Evolutionary conservation across 164 flowering plant species (phyloP).

Genomic region (Saururus chinensis): DNA sequence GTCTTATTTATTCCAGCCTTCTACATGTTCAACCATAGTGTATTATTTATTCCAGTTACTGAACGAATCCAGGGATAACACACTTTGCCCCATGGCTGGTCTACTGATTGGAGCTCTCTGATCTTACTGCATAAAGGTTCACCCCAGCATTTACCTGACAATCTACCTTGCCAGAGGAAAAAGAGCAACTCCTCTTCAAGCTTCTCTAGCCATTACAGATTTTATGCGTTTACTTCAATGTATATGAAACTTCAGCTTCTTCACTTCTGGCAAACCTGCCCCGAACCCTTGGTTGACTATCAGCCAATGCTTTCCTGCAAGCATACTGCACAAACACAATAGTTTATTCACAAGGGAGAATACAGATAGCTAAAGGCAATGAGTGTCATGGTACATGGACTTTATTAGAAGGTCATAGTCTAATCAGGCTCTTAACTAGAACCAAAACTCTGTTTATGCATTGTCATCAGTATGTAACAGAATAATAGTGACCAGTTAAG

Average conservation of each 20-base stretch:
- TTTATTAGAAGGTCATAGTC: no score
- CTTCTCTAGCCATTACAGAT: background rate
- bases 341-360: background rate
- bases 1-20: background rate
- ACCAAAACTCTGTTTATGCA: no score
- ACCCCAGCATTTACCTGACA: no score
- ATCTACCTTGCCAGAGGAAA: background rate
- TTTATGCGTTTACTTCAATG: background rate
- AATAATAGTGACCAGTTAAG: no score
- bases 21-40: background rate
- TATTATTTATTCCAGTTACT: background rate
- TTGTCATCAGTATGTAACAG: no score
- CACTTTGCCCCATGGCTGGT: background rate
- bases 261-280: constrained; percentile 96
- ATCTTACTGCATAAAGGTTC: background rate
- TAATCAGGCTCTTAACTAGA: no score
- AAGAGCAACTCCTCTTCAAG: background rate
- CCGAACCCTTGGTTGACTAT: constrained; percentile 93
- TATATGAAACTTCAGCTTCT: constrained; percentile 34
- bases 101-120: background rate
- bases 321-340: constrained; percentile 68
- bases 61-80: background rate
- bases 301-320: constrained; percentile 97
- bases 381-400: no score
- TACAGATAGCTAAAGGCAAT: background rate